Base-by-base conservation (phyloP, 1,284 basidiomycete genomes). In the Marasmius fiardii region DNA sequence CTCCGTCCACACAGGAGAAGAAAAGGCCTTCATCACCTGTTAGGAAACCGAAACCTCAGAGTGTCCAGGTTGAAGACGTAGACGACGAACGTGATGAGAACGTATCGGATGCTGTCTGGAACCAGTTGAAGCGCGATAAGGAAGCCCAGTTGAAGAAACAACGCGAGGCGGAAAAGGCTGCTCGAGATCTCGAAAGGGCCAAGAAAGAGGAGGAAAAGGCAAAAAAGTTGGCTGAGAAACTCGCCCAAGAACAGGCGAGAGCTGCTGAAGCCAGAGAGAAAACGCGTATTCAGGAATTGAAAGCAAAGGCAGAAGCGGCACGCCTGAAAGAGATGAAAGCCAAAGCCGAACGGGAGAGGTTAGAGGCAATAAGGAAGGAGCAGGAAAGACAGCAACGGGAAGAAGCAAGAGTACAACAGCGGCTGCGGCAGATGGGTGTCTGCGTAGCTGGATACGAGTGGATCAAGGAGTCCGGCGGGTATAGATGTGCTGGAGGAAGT, bases 371-470 rank as follows among this genome's bases (percentile, higher is more conserved):
- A 52, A 64, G 68, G 45, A 64, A 68, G 55, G 72, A 71, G 23
- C 73, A 79, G 58, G 63, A 65, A 44, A 57, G 65, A 65, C 65
- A 65, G 55, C 51, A 58, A 52, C 62, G 65, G 48, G 55, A 66
- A 57, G 80, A 84, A 55, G 69, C 67, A 1, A 65, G 71, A 52
- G 72, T 68, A 6, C 82, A 79, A 63, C 68, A 69, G 39, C 78
- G 71, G 57, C 60, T 87, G 16, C 70, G 74, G 3, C 24, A 60
- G 0, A 75, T 85, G 71, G 85, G 85, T 0, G 67, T 80, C 2
- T 87, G 85, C 60, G 60, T 66, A 4, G 72, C 63, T 23, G 83
- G 85, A 1, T 87, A 58, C 62, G 65, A 57, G 14, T 87, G 85
- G 85, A 76, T 80, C 48, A 72, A 71, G 53, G 67, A 74, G 50